Evolutionary conservation across 225 moss, liverwort and hornwort genomes (phyloP), one percentile per base, ranked within the genome.

Genomic region (Straminergon stramineum): DNA sequence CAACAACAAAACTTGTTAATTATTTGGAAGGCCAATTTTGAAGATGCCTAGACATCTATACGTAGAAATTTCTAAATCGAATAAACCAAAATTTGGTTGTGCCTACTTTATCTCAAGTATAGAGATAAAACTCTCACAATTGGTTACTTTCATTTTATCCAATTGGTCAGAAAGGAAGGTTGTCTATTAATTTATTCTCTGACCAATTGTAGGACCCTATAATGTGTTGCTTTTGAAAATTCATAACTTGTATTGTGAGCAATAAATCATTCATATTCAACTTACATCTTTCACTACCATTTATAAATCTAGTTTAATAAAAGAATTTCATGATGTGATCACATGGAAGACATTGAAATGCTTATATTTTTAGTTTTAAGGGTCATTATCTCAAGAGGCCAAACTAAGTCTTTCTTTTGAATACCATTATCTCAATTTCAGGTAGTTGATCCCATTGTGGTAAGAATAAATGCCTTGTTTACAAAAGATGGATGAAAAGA

Each of bases 21-120:
- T 37, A 20, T 5, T 37, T 67, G 1, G 6, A 67, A 67, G 37
- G 67, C 67, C 35, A 35, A 67, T 37, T 37, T 35, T 3, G 20
- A 37, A 3, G 3, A 37, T 6, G 35, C 11, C 1, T 37, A 37
- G 11, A 20, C 11, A 67, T 2, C 6, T 11, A 6, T 3, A 3
- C 0, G 1, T 20, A 37, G 22, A 20, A 69, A 69, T 68, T 35
- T 35, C 10, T 1, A 18, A 19, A 69, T 69, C 12, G 13, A 69
- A 13, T 2, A 69, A 69, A n/a, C 0, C 2, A 21, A 4, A 22
- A 13, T 2, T 4, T 1, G 9, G 2, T 20, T 68, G 21, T 35
- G 6, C 3, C 6, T 1, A 5, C n/a, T 22, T n/a, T 69, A n/a
- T 69, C 7, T 69, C 22, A 69, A 69, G 1, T 7, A 5, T 37